Evolutionary conservation across 805 yeast genomes (phyloP).

Genomic region (Saccharomycopsis fibuligera): DNA sequence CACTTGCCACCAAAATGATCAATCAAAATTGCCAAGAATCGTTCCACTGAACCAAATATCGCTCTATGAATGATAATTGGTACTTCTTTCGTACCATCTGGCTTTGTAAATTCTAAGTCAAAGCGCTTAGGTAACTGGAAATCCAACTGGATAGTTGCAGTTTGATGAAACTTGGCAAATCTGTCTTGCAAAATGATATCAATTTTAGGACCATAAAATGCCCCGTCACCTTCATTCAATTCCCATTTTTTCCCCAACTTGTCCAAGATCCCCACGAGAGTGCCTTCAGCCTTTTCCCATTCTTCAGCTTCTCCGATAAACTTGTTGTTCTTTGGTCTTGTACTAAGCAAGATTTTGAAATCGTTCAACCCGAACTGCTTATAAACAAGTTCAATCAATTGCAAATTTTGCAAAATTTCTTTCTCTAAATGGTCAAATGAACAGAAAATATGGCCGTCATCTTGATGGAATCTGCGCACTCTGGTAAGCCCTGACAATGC

Average conservation of each 20-base stretch:
- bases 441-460: constrained; percentile 96
- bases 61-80: constrained; percentile 98
- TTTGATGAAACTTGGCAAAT: constrained; percentile 77
- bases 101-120: constrained; percentile 34
- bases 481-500: constrained; percentile 89
- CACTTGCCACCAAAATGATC: constrained; percentile 90
- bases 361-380: constrained; percentile 52
- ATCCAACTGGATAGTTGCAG: constrained; percentile 92
- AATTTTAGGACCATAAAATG: constrained; percentile 91
- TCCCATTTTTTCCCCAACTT: constrained; percentile 55
- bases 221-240: constrained; percentile 91
- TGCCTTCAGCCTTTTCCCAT: constrained; percentile 80
- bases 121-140: constrained; percentile 90
- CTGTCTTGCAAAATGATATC: constrained; percentile 81
- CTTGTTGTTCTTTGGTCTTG: constrained; percentile 66
- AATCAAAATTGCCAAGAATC: constrained; percentile 83
- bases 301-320: constrained; percentile 70
- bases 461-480: constrained; percentile 94
- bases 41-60: constrained; percentile 87
- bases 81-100: constrained; percentile 30
- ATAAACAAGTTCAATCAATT: constrained; percentile 71
- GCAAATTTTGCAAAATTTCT: constrained; percentile 69
- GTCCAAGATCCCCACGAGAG: constrained; percentile 54
- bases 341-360: constrained; percentile 67
- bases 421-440: constrained; percentile 62